A percentile compares a stretch with the other conserved stretches of the same genome.
These are phyloP conservation scores for Pythium brachiatum DNA, from an alignment of 352 stramenopile genomes.

Conservation along the genomic window DNA sequence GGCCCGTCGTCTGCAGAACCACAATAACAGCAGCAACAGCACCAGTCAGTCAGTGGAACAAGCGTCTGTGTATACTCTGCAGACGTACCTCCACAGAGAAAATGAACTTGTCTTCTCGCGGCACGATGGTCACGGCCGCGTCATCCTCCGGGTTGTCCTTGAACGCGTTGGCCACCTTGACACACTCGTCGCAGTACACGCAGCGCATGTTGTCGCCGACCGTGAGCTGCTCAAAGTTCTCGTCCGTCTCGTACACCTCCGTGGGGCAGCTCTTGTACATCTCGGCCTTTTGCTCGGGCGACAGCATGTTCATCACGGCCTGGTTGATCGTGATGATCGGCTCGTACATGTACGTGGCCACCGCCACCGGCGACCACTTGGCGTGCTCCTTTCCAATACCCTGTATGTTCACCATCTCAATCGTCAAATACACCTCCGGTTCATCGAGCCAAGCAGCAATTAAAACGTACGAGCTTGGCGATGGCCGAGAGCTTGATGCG, in stretches of 20 bases:
- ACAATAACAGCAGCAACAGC: not conserved
- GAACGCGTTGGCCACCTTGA: slow-evolving; percentile 91
- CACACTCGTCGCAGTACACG: slow-evolving; percentile 96
- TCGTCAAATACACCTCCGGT: not conserved
- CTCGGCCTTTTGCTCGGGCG: slow-evolving; percentile 93
- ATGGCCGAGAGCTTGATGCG: slow-evolving; percentile 93
- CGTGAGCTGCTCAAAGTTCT: slow-evolving; percentile 82
- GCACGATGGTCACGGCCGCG: slow-evolving; percentile 88
- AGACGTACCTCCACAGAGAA: slow-evolving; percentile 92
- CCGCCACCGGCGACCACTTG: slow-evolving; percentile 96
- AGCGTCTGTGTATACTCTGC: not conserved
- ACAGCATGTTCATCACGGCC: slow-evolving; percentile 91
- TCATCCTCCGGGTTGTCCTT: slow-evolving; percentile 95
- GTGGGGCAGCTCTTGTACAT: slow-evolving; percentile 95
- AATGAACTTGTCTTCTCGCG: slow-evolving; percentile 93
- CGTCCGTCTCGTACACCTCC: slow-evolving; percentile 93
- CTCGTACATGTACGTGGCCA: slow-evolving; percentile 94
- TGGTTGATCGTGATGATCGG: slow-evolving; percentile 90
- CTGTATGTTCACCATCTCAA: slow-evolving; percentile 49
- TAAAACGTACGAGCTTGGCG: slow-evolving; percentile 72
- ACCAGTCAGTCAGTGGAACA: not conserved
- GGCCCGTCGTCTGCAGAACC: slow-evolving; percentile 63
- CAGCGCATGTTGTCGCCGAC: slow-evolving; percentile 75
- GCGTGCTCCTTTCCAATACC: slow-evolving; percentile 97
- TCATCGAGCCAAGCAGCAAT: not conserved